These are phyloP conservation scores for Ambrosiella xylebori DNA, from an alignment of 2,329 filamentous ascomycete species.

Conservation along the genomic window DNA sequence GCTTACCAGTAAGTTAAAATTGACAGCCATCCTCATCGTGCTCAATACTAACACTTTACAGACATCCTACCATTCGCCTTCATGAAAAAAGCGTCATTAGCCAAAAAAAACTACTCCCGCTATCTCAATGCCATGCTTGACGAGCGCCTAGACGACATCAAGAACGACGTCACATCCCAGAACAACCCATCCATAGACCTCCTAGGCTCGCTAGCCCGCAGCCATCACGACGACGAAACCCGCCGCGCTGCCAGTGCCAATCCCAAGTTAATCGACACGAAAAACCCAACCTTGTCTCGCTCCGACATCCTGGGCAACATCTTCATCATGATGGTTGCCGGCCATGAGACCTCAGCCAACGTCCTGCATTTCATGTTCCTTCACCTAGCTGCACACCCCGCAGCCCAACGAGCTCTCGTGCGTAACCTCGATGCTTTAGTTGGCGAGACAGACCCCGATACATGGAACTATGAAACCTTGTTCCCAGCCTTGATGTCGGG, in stretches of 20 bases:
- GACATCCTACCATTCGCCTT: constrained; percentile 32
- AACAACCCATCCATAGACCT: constrained; percentile 34
- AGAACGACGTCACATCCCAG: constrained; percentile 19
- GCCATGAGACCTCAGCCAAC: constrained; percentile 68
- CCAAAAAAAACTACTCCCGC: constrained; percentile 44
- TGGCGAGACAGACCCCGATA: constrained; percentile 31
- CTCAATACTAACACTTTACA: constrained; percentile 14
- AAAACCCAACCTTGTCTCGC: constrained; percentile 30
- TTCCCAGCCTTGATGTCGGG: constrained; percentile 49
- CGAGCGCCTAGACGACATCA: constrained; percentile 34
- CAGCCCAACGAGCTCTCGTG: constrained; percentile 48
- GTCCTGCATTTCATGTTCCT: constrained; percentile 54
- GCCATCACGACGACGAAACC: constrained; percentile 22
- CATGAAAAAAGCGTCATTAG: constrained; percentile 33
- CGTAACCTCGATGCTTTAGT: constrained; percentile 51
- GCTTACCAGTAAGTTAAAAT: constrained; percentile 30
- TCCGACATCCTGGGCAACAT: constrained; percentile 58
- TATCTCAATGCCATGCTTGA: constrained; percentile 55
- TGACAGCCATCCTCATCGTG: background rate
- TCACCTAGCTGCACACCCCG: constrained; percentile 47
- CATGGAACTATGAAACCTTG: constrained; percentile 55
- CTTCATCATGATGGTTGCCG: constrained; percentile 51
- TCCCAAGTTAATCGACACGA: constrained; percentile 14
- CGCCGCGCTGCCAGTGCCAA: constrained; percentile 7
- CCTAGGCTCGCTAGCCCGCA: constrained; percentile 32